Base-by-base conservation (phyloP, 495 filamentous ascomycete genomes). In the Penicillium dipodomyicola region DNA sequence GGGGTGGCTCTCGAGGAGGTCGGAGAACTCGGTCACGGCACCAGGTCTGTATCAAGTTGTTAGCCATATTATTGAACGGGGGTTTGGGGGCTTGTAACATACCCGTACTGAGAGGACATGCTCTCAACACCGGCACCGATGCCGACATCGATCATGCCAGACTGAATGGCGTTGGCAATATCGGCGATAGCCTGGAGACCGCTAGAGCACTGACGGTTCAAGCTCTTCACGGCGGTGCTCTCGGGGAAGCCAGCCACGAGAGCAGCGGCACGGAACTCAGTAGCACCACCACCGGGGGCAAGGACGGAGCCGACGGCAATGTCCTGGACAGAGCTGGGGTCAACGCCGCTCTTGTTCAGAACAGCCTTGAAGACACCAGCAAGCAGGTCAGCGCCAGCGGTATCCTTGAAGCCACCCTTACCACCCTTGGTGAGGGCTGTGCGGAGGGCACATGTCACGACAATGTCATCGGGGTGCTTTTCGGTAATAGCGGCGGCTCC, bases 51-150 rank as follows among this genome's bases (percentile, higher is more conserved):
- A 62, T n/a, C 3, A 45, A 54, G 2, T 42, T 47, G 52, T 54
- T 47, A 57, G n/a, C 7, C 15, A 52, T 2, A 57, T 17, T 52
- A 57, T 17, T 50, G 6, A 42, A 15, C 6, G 10, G 37, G 0
- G 22, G n/a, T n/a, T n/a, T n/a, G n/a, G n/a, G n/a, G 5, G 22
- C 9, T 6, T n/a, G 5, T 22, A 51, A 69, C 83, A 65, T 77
- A 88, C 84, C 92, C 92, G 69, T 97, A 97, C 67, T 97, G 89
- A 53, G 79, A 80, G 69, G 84, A 88, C 94, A 98, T 98, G 77
- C 87, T 91, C 85, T 98, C 94, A n/a, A 96, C 92, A 68, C 94
- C 94, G 5, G 92, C 91, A 53, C 92, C 94, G 62, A 97, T 86
- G 61, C 94, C 94, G 57, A 97, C 74, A 47, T 97, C 93, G 65